Evolutionary conservation across 208 protist species (phyloP), one percentile per base, ranked within the genome.

Genomic region (Porcisia hertigi): DNA sequence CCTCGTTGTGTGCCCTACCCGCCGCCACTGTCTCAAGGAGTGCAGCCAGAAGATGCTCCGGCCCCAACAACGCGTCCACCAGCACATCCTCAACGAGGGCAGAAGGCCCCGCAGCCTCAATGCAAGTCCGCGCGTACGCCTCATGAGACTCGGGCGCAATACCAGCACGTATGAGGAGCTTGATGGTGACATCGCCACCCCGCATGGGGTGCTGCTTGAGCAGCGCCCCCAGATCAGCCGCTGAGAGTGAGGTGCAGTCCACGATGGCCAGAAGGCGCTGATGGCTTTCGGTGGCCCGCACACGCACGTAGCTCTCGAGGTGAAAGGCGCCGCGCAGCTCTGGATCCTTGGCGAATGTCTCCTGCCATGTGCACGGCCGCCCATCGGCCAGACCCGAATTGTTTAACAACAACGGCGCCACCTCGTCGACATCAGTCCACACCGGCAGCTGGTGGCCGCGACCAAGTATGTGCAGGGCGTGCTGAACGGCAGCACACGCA

Each of bases 401-500:
- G 1, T 30, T 23, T 4, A 71, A 81, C 54, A 93, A 64, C 72
- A 92, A 77, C 23, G 87, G 87, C 2, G 71, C 80, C 60, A 93
- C 62, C 39, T 69, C 67, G 39, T 49, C 65, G 2, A 90, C 71
- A 36, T 91, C 84, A 1, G 87, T 92, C 80, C 86, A 93, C 20
- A 95, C 81, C 0, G 91, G 91, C 69, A 92, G 82, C 54, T 86
- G 77, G 62, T 88, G 86, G 7, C 69, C 78, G 12, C 87, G 79
- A 52, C 87, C 86, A 14, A 95, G 67, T 9, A 78, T 65, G 54
- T 88, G 69, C 69, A 95, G 76, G 14, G 84, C 91, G 59, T 81
- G 75, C 57, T 86, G 76, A 45, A 91, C 60, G 0, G 57, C 57
- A 14, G 36, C 25, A 30, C 58, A 74, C 62, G 55, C 66, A 2